phyloP scores from a whole-genome alignment of 345 rosid genomes.

The Brassica incana region DNA sequence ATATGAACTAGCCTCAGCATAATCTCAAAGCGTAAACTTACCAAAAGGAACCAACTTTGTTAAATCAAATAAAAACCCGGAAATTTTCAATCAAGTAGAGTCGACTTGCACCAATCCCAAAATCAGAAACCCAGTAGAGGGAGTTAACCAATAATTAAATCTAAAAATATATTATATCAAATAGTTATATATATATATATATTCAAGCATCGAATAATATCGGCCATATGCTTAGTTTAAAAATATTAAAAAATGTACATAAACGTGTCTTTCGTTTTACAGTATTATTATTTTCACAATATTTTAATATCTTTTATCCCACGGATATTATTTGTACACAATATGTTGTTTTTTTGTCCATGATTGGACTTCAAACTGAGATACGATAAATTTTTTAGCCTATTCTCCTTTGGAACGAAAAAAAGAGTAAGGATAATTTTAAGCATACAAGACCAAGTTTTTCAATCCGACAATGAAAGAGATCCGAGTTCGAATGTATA shows the following conservation, averaged over 20 bases:
- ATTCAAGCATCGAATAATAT: too few species aligned
- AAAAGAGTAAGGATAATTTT: background rate
- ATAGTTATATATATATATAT: too few species aligned
- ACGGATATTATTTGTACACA: too few species aligned
- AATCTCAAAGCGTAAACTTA: constrained; percentile 9
- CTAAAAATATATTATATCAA: too few species aligned
- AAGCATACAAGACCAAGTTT: background rate
- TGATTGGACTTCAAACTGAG: background rate
- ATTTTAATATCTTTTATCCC: too few species aligned
- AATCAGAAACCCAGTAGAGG: constrained; percentile 8
- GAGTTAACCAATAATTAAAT: background rate
- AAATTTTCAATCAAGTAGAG: constrained; percentile 1
- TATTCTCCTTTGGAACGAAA: background rate
- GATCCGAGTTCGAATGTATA: constrained; percentile 4
- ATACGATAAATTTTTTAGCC: too few species aligned
- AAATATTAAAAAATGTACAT: too few species aligned
- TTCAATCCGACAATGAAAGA: constrained; percentile 14
- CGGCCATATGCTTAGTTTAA: too few species aligned
- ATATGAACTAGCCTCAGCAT: background rate
- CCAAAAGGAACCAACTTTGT: background rate
- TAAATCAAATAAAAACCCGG: constrained; percentile 5
- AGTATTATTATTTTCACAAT: too few species aligned
- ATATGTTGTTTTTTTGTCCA: background rate
- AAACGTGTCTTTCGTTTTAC: too few species aligned
- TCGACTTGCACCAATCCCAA: background rate